Evolutionary conservation across 176 grass and related monocot species (phyloP).

Genomic region (Triticum dicoccoides): DNA sequence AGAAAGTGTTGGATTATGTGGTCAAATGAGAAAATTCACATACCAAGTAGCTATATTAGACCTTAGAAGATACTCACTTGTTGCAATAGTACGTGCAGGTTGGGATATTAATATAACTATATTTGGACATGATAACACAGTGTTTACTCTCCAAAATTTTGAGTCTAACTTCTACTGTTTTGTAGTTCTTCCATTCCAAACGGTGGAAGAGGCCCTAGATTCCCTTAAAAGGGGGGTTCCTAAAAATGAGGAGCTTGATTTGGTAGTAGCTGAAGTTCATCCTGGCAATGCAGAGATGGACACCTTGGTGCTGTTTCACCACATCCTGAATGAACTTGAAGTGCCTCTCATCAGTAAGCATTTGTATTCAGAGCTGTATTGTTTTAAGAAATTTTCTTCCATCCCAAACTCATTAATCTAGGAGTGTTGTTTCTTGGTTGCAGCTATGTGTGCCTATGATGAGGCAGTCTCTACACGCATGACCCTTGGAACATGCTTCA

Average conservation of each 20-base stretch:
- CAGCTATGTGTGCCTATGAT: constrained; percentile 29
- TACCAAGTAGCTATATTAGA: not conserved
- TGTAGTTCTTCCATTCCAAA: constrained; percentile 22
- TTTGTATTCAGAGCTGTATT: constrained; percentile 12
- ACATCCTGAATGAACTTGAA: constrained; percentile 9
- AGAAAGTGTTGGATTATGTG: not conserved
- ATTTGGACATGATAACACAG: not conserved
- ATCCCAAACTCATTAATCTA: not conserved
- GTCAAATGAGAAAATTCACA: constrained; percentile 8
- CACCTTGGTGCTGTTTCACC: constrained; percentile 2
- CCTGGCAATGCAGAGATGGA: not conserved
- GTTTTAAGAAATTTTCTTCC: not conserved
- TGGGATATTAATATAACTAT: not conserved
- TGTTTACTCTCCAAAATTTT: not conserved
- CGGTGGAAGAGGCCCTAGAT: constrained; percentile 20
- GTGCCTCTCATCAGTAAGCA: constrained; percentile 33
- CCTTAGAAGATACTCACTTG: not conserved
- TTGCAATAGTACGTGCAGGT: not conserved
- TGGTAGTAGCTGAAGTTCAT: constrained; percentile 30
- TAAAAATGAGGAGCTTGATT: constrained; percentile 28
- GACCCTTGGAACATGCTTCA: not conserved
- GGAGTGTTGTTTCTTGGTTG: not conserved
- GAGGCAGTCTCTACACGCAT: not conserved
- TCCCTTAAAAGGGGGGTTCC: constrained; percentile 7
- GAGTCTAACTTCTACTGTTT: not conserved